phyloP scores from a whole-genome alignment of 2,329 filamentous ascomycete species.

The Xylariales sp. region DNA sequence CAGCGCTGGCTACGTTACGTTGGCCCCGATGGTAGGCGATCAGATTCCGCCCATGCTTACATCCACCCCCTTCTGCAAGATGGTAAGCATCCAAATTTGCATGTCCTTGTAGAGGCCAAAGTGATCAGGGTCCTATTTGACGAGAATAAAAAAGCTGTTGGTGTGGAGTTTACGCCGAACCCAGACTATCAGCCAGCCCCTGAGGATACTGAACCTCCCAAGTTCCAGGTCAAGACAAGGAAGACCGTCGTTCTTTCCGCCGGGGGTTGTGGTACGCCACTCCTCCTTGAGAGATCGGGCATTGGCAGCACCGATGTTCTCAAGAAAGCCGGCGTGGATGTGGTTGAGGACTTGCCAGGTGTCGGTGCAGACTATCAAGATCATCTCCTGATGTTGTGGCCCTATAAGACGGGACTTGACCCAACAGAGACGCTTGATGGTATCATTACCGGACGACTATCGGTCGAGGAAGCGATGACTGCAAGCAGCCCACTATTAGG shows the following conservation, averaged over 20 bases:
- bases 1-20: conserved; percentile 17
- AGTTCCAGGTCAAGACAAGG: conserved; percentile 38
- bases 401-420: conserved; percentile 42
- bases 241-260: conserved; percentile 48
- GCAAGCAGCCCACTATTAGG: conserved; percentile 33
- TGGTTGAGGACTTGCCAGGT: conserved; percentile 44
- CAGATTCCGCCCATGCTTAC: conserved; percentile 20
- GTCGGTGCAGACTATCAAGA: conserved; percentile 50
- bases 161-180: conserved; percentile 45
- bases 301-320: conserved; percentile 47
- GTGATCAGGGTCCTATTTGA: conserved; percentile 48
- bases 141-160: conserved; percentile 42
- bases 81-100: conserved; percentile 23
- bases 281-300: conserved; percentile 59
- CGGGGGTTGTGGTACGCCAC: conserved; percentile 48
- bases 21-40: conserved; percentile 19
- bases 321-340: conserved; percentile 35
- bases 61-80: conserved; percentile 21
- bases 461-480: conserved; percentile 15
- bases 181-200: conserved; percentile 18
- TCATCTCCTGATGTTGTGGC: conserved; percentile 42
- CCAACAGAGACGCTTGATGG: conserved; percentile 39
- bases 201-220: conserved; percentile 15
- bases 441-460: conserved; percentile 17
- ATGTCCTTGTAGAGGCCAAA: conserved; percentile 22